These are phyloP conservation scores for Coemansia asiatica DNA, from an alignment of 192 early-diverging fungal species.

Conservation along the genomic window DNA sequence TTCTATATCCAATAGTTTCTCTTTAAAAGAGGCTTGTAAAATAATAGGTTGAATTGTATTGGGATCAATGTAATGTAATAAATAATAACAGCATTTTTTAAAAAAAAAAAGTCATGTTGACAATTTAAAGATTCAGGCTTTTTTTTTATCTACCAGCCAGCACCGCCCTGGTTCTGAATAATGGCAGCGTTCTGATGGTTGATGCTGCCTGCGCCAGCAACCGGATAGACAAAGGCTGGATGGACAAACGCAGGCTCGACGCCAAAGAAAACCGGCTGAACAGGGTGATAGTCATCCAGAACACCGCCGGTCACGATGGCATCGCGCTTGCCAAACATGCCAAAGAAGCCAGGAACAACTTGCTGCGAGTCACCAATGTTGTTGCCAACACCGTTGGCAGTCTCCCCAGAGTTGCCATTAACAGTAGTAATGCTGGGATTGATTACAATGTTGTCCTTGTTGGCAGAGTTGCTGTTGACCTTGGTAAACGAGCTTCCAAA, in stretches of 20 bases:
- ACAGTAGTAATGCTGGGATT: conserved; percentile 23
- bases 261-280: conserved; percentile 1
- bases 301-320: conserved; percentile 10
- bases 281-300: background rate
- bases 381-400: conserved; percentile 28
- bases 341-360: conserved; percentile 11
- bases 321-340: conserved; percentile 15
- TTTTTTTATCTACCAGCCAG: background rate
- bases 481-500: conserved; percentile 33
- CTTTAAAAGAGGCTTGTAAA: too few relatives aligned
- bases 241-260: conserved; percentile 1
- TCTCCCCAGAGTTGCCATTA: conserved; percentile 27
- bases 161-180: conserved; percentile 4
- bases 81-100: too few relatives aligned
- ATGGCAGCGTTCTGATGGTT: conserved; percentile 8
- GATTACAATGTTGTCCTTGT: conserved; percentile 44
- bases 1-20: too few relatives aligned
- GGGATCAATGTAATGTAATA: too few relatives aligned
- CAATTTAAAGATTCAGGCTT: too few relatives aligned
- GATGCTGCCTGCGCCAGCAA: background rate
- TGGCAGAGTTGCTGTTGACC: conserved; percentile 37
- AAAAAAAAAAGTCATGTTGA: too few relatives aligned
- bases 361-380: conserved; percentile 27
- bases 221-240: background rate
- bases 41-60: too few relatives aligned